Conservation (phyloP, 495 filamentous ascomycete species). For the Xylaria bambusicola region DNA sequence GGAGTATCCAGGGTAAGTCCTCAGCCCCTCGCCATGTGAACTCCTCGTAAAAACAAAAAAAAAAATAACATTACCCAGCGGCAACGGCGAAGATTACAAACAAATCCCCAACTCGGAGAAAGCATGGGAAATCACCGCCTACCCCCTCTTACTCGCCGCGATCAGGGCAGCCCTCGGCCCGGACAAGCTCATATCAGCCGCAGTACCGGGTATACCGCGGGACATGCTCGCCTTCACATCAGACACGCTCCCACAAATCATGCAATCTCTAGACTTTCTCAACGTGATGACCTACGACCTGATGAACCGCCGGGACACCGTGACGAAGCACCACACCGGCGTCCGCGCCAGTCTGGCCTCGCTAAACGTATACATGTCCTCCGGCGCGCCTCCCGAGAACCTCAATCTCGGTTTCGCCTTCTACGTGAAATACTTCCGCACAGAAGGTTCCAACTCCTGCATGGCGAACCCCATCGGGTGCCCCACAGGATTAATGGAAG, state of each 20-base stretch:
- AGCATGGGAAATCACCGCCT: constrained; percentile 63
- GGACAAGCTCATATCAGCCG: constrained; percentile 66
- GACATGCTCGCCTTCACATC: constrained; percentile 76
- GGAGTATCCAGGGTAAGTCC: constrained; percentile 74
- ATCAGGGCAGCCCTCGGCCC: constrained; percentile 62
- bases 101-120: constrained; percentile 62
- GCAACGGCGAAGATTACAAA: constrained; percentile 78
- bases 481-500: constrained; percentile 62
- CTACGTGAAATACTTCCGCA: constrained; percentile 73
- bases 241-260: constrained; percentile 64
- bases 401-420: constrained; percentile 75
- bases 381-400: constrained; percentile 57
- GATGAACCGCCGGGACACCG: constrained; percentile 71
- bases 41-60: too few species aligned
- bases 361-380: constrained; percentile 60
- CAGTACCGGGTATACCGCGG: constrained; percentile 64
- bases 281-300: constrained; percentile 83
- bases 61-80: constrained; percentile 41
- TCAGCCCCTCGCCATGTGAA: too few species aligned
- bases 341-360: constrained; percentile 55
- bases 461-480: constrained; percentile 61
- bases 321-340: constrained; percentile 68
- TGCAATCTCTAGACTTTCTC: constrained; percentile 66
- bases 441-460: constrained; percentile 51
- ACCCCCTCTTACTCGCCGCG: constrained; percentile 61